phyloP scores from a whole-genome alignment of 2,329 filamentous ascomycete species.

The Penicillium brasilianum region DNA sequence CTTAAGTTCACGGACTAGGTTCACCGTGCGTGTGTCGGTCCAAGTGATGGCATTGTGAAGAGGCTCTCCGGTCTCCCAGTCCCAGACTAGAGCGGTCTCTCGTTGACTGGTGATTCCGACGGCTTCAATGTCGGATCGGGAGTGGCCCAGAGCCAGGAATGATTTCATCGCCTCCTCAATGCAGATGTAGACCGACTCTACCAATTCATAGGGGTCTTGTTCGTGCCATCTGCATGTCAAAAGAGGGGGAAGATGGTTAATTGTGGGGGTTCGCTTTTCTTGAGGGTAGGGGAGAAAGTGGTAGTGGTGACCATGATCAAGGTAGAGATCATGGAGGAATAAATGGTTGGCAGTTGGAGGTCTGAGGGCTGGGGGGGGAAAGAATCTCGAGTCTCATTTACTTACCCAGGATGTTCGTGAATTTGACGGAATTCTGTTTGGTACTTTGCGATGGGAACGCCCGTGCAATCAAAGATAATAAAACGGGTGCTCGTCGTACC shows the following conservation, averaged over 20 bases:
- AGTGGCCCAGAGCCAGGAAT: constrained; percentile 73
- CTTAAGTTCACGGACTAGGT: constrained; percentile 78
- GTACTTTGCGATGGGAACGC: constrained; percentile 78
- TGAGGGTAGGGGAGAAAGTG: not conserved
- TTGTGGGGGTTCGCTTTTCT: constrained; percentile 2
- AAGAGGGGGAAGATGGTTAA: constrained; percentile 11
- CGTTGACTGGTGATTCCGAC: constrained; percentile 90
- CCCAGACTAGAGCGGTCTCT: constrained; percentile 87
- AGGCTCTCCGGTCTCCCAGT: constrained; percentile 77
- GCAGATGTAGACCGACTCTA: constrained; percentile 76
- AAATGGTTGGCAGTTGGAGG: not conserved
- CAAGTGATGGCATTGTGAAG: constrained; percentile 86
- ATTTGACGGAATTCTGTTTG: constrained; percentile 86
- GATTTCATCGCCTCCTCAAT: constrained; percentile 75
- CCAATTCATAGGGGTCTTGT: constrained; percentile 78
- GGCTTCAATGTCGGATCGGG: constrained; percentile 69
- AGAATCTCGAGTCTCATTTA: constrained; percentile 24
- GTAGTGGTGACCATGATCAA: not conserved
- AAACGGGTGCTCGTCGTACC: constrained; percentile 90
- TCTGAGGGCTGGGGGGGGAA: not conserved
- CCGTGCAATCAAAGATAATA: constrained; percentile 82
- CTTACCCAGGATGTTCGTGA: constrained; percentile 83
- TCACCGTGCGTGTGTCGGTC: constrained; percentile 82
- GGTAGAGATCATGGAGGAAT: not conserved
- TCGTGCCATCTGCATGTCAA: constrained; percentile 75